Evolutionary conservation across 495 filamentous ascomycete genomes (phyloP), one percentile per base, ranked within the genome.

Genomic region (Zalerion maritima): DNA sequence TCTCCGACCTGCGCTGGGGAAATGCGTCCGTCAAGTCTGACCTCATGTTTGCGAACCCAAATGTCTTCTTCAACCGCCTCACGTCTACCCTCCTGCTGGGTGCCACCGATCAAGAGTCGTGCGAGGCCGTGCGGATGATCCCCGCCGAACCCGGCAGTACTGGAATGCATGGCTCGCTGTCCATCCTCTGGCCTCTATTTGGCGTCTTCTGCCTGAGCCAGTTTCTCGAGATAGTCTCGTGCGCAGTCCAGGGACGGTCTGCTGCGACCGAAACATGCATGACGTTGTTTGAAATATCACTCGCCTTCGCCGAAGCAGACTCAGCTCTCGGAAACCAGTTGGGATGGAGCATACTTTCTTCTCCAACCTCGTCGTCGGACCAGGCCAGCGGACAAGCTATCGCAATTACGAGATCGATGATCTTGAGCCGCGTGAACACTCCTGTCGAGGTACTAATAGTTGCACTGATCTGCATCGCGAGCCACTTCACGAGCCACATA

Each of bases 301-400:
- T 97, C 9, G 89, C 89, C 0, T 97, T 96, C 52, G 83, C 89
- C 1, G 91, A 97, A 50, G 84, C 89, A 3, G 91, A 97, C 46
- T 77, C 81, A 7, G 75, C 82, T 37, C 71, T 92, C 22, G 70
- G 75, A 42, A 75, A 69, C 32, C 73, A 78, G 3, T 64, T 91
- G 2, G 80, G 78, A 2, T 70, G 80, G 39, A 69, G 71, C 6
- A 39, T 77, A 10, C 78, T 82, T 51, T 41, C 57, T 14, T 43
- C 41, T 8, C 39, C 39, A 11, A 47, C 43, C 21, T 29, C 42
- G 12, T 35, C 38, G 32, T 57, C 36, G 48, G 57, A 45, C 11
- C 32, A 62, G 37, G 32, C 57, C 34, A 50, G 48, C 35, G 51
- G 56, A 5, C 32, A 49, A 3, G 54, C 36, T 12, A 54, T 67